Evolutionary conservation across 257 asterid genomes (phyloP).

Genomic region (Salvia rosmarinus): DNA sequence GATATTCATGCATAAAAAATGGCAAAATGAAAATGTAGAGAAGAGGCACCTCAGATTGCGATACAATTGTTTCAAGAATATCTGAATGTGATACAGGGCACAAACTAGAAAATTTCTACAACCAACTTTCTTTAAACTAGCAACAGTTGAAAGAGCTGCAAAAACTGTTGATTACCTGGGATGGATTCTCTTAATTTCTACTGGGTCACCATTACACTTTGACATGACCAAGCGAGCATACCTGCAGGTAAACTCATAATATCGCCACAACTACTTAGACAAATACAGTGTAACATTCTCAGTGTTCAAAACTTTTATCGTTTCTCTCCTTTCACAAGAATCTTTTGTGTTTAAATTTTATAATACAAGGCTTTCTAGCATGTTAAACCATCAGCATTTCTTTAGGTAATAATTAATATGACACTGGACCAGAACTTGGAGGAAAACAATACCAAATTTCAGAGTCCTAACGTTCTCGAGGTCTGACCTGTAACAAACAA

Average conservation of each 20-base stretch:
- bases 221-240: constrained; percentile 93
- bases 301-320: not conserved
- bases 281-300: constrained; percentile 8
- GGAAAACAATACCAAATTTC: constrained; percentile 77
- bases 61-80: not conserved
- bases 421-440: constrained; percentile 23
- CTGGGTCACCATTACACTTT: constrained; percentile 51
- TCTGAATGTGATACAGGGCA: not conserved
- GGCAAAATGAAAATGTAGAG: not conserved
- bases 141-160: constrained; percentile 12
- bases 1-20: not conserved
- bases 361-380: not conserved
- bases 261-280: not conserved
- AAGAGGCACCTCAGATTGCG: not conserved
- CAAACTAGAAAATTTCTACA: constrained; percentile 6
- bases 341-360: not conserved
- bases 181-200: constrained; percentile 64
- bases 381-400: constrained; percentile 5
- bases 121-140: not conserved
- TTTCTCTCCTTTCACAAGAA: constrained; percentile 13
- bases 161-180: constrained; percentile 64
- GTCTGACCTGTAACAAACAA: constrained; percentile 63
- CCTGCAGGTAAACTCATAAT: constrained; percentile 45
- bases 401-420: constrained; percentile 4
- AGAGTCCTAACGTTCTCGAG: constrained; percentile 90